Base-by-base conservation (phyloP, 345 rosid genomes). In the Syzygium grande region DNA sequence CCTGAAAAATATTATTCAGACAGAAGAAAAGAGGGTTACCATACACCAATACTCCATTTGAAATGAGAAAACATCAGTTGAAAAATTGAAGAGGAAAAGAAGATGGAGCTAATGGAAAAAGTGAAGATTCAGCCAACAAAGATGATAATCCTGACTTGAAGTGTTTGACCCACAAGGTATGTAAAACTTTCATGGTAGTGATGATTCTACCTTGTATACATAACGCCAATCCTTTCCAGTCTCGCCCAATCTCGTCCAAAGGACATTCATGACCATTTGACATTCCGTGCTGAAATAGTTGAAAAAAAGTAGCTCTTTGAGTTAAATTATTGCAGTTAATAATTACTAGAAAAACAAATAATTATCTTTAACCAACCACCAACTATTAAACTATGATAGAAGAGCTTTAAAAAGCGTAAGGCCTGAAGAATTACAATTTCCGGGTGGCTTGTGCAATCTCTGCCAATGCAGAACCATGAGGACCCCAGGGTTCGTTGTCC, bases 401-500 rank as follows among this genome's bases (percentile, higher is more conserved):
- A 43, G 51, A 19, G 49, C 61, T 34, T 58, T 19, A 34, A 85
- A 56, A 30, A 85, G 86, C 10, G 86, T 29, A 34, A 51, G 25
- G 77, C 78, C 54, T 84, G 51, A 87, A 51, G 86, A 56, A 90
- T 93, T 91, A 98, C 99, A 94, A 97, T 93, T 98, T 98, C 87
- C 93, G 95, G 9, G 99, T 97, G 86, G 98, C 96, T 87, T 93
- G 95, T 30, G 99, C 98, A 86, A 98, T 95, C 91, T 98, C 99
- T 11, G 98, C 97, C 93, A 97, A 89, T 87, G 94, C 98, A 90
- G 99, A 91, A 43, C 99, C 99, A 89, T 97, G 99, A 46, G 99
- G 99, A 90, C 99, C 99, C 99, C 99, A 98, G 87, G 99, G 99
- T 86, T 95, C 99, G 89, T 96, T 92, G 91, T 98, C 98, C 30